Percentiles rank a stretch among this genome's conserved stretches.
These are phyloP conservation scores for Ceratobasidium sp. DNA, from an alignment of 1,284 basidiomycete genomes.

Conservation along the genomic window DNA sequence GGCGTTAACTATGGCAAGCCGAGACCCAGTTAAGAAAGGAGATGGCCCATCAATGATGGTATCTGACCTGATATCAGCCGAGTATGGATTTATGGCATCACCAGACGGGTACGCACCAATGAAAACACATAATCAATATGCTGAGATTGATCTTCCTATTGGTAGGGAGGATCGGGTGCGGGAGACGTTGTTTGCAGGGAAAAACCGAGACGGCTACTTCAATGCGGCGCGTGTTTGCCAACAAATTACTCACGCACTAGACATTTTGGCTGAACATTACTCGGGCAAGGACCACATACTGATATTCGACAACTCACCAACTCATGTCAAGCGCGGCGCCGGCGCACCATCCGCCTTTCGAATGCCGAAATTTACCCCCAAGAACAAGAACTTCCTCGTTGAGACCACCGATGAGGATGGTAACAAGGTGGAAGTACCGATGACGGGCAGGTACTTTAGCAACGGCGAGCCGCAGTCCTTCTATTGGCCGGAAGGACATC, in stretches of 20 bases:
- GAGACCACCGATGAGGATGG: neutral
- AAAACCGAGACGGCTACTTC: constrained; percentile 62
- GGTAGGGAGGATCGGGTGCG: neutral
- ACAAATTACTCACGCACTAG: constrained; percentile 56
- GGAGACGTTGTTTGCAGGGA: constrained; percentile 52
- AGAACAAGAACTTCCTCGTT: neutral
- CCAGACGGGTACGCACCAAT: neutral
- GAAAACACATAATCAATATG: neutral
- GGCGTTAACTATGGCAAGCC: neutral
- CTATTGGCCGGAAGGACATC: constrained; percentile 57
- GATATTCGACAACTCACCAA: constrained; percentile 60
- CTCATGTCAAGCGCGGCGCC: constrained; percentile 56
- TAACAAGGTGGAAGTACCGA: constrained; percentile 52
- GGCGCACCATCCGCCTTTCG: constrained; percentile 56
- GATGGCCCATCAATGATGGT: constrained; percentile 1
- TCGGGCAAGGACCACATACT: constrained; percentile 56
- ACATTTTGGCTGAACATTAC: constrained; percentile 57
- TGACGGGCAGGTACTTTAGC: constrained; percentile 54
- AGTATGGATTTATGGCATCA: neutral
- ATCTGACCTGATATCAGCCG: neutral
- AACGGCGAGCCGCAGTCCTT: constrained; percentile 57
- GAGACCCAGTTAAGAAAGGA: neutral
- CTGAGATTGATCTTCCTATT: too few species aligned
- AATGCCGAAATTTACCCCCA: neutral
- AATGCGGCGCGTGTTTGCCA: constrained; percentile 55